phyloP scores from a whole-genome alignment of 352 stramenopile species.

The Aphanomyces cochlioides region DNA sequence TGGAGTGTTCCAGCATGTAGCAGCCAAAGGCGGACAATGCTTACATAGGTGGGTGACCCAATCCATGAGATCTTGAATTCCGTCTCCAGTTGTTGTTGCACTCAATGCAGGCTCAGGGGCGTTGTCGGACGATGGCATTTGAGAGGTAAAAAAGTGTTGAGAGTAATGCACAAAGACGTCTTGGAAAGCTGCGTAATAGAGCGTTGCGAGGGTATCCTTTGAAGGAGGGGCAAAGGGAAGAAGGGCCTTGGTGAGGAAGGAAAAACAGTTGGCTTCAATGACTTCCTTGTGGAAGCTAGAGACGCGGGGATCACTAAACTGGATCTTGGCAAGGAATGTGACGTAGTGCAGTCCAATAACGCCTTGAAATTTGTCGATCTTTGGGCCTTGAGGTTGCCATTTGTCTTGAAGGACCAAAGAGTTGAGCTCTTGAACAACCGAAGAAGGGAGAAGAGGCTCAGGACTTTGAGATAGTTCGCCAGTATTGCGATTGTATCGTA shows the following conservation, averaged over 20 bases:
- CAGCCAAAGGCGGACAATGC: slow-evolving; percentile 13
- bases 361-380: slow-evolving; percentile 19
- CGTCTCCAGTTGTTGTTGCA: not conserved
- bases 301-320: not conserved
- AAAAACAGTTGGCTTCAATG: slow-evolving; percentile 5
- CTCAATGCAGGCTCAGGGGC: not conserved
- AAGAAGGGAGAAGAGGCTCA: not conserved
- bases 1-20: not conserved
- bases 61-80: slow-evolving; percentile 15
- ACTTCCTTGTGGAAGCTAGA: not conserved
- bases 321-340: not conserved
- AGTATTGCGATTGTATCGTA: slow-evolving; percentile 41
- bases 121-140: no score
- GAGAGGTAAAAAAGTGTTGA: not conserved
- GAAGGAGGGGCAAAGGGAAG: slow-evolving; percentile 3
- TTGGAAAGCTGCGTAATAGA: slow-evolving; percentile 11
- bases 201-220: not conserved
- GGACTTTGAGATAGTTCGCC: not conserved
- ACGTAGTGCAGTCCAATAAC: slow-evolving; percentile 12
- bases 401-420: slow-evolving; percentile 6
- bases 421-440: slow-evolving; percentile 8
- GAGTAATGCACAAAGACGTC: slow-evolving; percentile 16
- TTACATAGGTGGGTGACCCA: slow-evolving; percentile 19
- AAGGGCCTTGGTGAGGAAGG: not conserved
- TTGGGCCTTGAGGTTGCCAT: not conserved